These are phyloP conservation scores for Dalechampia spathulata DNA, from an alignment of 441 rosid genomes.

Conservation along the genomic window DNA sequence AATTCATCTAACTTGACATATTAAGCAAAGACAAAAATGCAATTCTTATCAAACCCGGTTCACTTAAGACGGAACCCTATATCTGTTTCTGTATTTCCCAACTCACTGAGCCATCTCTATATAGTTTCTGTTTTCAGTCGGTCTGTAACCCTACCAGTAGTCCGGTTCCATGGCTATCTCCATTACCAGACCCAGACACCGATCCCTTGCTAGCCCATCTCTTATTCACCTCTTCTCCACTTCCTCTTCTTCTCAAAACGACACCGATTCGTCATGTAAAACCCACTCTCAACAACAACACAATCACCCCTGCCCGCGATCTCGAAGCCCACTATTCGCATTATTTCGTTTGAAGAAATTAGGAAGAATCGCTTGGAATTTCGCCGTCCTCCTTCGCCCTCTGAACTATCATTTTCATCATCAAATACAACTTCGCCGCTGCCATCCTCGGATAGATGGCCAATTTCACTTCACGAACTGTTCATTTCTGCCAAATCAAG, in stretches of 20 bases:
- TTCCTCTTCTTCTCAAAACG: constrained; percentile 4
- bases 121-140: no score
- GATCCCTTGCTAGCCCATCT: constrained; percentile 31
- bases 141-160: not conserved
- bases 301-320: constrained; percentile 7
- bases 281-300: constrained; percentile 31
- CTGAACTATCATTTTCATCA: not conserved
- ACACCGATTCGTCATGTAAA: constrained; percentile 27
- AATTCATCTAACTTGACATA: no score
- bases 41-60: constrained; percentile 6
- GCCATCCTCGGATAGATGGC: not conserved
- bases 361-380: constrained; percentile 44
- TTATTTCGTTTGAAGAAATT: constrained; percentile 21
- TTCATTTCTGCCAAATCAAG: constrained; percentile 19
- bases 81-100: not conserved
- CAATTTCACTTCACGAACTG: constrained; percentile 35
- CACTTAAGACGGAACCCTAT: not conserved
- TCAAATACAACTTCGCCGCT: constrained; percentile 1
- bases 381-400: constrained; percentile 25
- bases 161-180: constrained; percentile 42
- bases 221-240: constrained; percentile 44
- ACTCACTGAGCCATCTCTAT: not conserved
- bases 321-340: not conserved
- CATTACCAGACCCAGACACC: constrained; percentile 30
- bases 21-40: no score